Conservation (phyloP, 169 alveolate species). For the Neospora caninum region DNA sequence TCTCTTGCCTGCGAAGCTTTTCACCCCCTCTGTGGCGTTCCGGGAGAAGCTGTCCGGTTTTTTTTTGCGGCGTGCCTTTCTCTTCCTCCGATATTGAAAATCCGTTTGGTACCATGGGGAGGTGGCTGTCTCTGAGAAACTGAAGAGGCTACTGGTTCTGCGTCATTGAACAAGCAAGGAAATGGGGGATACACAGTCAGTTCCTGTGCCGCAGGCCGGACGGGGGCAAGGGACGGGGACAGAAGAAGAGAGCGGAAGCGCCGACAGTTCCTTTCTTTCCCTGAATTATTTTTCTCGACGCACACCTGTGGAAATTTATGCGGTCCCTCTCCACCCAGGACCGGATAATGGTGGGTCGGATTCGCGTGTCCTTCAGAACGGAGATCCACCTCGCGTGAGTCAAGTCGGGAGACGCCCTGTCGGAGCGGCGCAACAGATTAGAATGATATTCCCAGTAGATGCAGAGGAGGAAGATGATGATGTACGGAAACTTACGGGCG, state of each 20-base stretch:
- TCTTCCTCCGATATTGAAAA: neutral
- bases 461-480: neutral
- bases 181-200: constrained; percentile 9
- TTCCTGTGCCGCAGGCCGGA: neutral
- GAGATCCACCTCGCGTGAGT: too few species aligned
- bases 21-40: too few species aligned
- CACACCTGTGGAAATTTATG: neutral
- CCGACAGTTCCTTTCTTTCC: neutral
- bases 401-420: too few species aligned
- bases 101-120: neutral
- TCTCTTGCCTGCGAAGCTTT: too few species aligned
- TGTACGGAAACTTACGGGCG: neutral
- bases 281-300: neutral
- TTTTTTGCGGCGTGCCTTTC: neutral
- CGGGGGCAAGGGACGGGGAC: neutral
- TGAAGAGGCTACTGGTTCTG: too few species aligned
- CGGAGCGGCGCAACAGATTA: neutral
- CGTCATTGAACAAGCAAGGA: too few species aligned
- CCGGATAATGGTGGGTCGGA: too few species aligned
- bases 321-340: too few species aligned
- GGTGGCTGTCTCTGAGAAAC: neutral
- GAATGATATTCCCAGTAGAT: neutral
- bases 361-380: too few species aligned
- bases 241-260: neutral
- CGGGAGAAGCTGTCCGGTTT: neutral